These are phyloP conservation scores for Vitis vinifera DNA, from an alignment of 164 flowering plant species.

Conservation along the genomic window DNA sequence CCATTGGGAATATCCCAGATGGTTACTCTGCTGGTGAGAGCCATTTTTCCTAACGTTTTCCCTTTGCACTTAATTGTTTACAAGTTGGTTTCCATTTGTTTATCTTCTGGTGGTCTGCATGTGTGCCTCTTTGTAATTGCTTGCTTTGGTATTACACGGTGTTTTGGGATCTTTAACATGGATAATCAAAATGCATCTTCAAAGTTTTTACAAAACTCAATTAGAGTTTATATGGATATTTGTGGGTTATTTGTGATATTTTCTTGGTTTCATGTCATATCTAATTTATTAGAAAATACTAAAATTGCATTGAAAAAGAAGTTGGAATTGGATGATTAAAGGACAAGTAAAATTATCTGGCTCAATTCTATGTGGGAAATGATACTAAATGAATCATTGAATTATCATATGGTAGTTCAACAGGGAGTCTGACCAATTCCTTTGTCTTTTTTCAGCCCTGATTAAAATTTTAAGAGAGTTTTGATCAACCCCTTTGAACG, in stretches of 20 bases:
- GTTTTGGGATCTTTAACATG: too few relatives aligned
- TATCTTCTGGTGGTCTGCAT: neutral
- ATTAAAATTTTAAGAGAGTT: neutral
- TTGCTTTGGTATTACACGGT: too few relatives aligned
- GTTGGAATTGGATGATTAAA: neutral
- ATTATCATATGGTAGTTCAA: neutral
- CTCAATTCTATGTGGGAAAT: neutral
- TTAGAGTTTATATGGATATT: too few relatives aligned
- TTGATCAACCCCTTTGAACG: neutral
- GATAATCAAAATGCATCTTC: too few relatives aligned
- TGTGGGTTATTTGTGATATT: too few relatives aligned
- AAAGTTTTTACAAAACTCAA: too few relatives aligned
- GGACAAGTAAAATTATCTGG: neutral
- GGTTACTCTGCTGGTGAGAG: constrained; percentile 56
- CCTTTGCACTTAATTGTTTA: neutral
- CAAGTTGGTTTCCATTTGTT: neutral
- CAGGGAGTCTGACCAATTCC: neutral
- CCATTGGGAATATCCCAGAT: constrained; percentile 44
- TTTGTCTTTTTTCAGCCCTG: neutral
- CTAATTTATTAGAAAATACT: neutral
- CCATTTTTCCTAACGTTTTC: neutral
- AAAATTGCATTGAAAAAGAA: neutral
- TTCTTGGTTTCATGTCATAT: too few relatives aligned
- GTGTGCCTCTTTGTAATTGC: too few relatives aligned
- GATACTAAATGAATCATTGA: neutral